These are phyloP conservation scores for Papilionanthe hybrid DNA, from an alignment of 116 monocot genomes.

Conservation along the genomic window DNA sequence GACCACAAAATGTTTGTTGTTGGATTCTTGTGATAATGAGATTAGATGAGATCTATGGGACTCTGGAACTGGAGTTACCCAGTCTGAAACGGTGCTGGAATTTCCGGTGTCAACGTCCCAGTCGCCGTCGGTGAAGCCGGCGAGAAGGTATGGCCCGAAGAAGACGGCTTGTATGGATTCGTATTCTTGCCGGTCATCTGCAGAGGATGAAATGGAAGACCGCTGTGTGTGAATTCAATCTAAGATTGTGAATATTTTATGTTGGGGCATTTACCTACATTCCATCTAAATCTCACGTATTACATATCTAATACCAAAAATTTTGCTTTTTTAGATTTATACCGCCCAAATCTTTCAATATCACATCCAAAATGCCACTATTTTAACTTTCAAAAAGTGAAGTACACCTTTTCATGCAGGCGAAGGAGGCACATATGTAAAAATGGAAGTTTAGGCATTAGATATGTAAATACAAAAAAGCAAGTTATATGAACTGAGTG, in stretches of 20 bases:
- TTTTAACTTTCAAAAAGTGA: too few species aligned
- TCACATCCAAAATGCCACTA: too few species aligned
- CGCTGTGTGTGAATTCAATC: not conserved
- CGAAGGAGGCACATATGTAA: too few species aligned
- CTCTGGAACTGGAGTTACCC: slow-evolving; percentile 60
- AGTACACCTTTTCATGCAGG: too few species aligned
- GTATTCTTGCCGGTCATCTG: slow-evolving; percentile 77
- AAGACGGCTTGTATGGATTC: slow-evolving; percentile 65
- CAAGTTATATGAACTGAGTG: not conserved
- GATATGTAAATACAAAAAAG: not conserved
- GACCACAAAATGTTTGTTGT: slow-evolving; percentile 34
- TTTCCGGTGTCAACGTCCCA: slow-evolving; percentile 56
- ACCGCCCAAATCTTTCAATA: too few species aligned
- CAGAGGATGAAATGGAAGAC: not conserved
- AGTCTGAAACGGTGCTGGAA: slow-evolving; percentile 50
- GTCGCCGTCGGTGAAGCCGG: slow-evolving; percentile 58
- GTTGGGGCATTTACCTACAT: too few species aligned
- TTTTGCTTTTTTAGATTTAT: too few species aligned
- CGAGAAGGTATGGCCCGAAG: slow-evolving; percentile 85
- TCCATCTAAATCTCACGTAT: too few species aligned
- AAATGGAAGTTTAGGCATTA: too few species aligned
- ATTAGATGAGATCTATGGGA: slow-evolving; percentile 50
- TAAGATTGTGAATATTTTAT: too few species aligned
- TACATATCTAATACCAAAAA: too few species aligned
- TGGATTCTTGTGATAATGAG: slow-evolving; percentile 48